Evolutionary conservation across 116 monocot genomes (phyloP).

Genomic region (Dioscorea cayenensis): DNA sequence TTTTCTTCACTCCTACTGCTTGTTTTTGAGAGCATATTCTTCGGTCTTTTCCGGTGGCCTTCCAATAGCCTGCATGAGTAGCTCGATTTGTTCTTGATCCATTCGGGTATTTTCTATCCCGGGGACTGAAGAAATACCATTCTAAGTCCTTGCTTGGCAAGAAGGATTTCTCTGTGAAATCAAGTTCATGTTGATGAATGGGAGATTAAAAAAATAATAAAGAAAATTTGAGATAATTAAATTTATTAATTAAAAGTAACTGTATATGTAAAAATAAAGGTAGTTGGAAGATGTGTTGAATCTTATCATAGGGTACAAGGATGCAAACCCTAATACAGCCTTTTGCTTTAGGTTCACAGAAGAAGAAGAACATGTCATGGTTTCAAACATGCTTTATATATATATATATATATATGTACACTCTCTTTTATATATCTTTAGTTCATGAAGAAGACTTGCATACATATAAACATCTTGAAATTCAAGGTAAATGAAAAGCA

Average conservation of each 20-base stretch:
- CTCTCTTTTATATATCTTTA: no score
- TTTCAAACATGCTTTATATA: background rate
- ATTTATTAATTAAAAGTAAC: background rate
- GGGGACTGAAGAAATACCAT: slow-evolving; percentile 1
- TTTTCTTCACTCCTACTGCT: background rate
- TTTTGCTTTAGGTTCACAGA: background rate
- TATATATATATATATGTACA: no score
- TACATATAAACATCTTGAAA: no score
- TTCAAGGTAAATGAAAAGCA: background rate
- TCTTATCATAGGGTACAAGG: background rate
- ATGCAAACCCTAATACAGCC: background rate
- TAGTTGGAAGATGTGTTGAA: background rate
- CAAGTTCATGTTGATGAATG: background rate
- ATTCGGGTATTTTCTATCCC: slow-evolving; percentile 1
- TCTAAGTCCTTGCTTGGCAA: slow-evolving; percentile 1
- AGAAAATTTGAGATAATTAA: background rate
- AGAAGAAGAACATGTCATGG: background rate
- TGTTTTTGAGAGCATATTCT: background rate
- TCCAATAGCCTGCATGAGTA: background rate
- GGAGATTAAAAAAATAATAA: background rate
- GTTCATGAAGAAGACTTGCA: no score
- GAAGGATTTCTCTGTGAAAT: background rate
- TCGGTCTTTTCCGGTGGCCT: slow-evolving; percentile 1
- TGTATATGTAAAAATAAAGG: background rate
- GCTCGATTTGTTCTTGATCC: slow-evolving; percentile 5